A percentile compares a stretch with the other conserved stretches of the same genome.
phyloP scores from a whole-genome alignment of 371 early-diverging fungal genomes.

The Ordospora colligata region DNA sequence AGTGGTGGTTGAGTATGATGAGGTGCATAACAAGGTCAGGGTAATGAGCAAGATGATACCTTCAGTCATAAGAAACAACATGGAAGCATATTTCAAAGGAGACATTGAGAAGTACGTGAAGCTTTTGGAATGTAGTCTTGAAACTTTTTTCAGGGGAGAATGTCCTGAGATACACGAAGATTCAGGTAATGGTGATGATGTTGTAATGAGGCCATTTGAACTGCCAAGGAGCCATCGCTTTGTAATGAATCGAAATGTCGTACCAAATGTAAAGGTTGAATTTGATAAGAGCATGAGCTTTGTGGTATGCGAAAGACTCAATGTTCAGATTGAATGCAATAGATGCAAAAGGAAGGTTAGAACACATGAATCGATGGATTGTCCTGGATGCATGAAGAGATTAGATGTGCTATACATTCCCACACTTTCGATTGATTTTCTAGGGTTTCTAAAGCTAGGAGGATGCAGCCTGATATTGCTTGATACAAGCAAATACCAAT shows the following conservation, averaged over 20 bases:
- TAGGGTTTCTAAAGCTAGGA: conserved; percentile 41
- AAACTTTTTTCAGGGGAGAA: conserved; percentile 37
- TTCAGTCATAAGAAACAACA: conserved; percentile 30
- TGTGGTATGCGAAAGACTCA: conserved; percentile 19
- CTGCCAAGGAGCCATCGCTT: conserved; percentile 21
- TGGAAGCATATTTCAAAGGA: conserved; percentile 28
- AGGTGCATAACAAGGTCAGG: conserved; percentile 8
- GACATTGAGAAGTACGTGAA: conserved; percentile 27
- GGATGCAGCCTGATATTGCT: conserved; percentile 27
- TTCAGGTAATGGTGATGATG: neutral
- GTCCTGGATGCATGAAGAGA: conserved; percentile 24
- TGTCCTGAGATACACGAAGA: conserved; percentile 27
- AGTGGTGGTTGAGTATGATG: conserved; percentile 41
- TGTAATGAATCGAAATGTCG: neutral
- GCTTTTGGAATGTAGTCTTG: conserved; percentile 37
- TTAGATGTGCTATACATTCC: conserved; percentile 35
- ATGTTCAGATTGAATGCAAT: conserved; percentile 39
- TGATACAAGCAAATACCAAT: conserved; percentile 37
- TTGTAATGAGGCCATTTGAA: neutral
- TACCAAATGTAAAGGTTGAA: conserved; percentile 22
- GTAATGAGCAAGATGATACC: conserved; percentile 42
- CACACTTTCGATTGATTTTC: neutral
- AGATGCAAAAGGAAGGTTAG: conserved; percentile 5
- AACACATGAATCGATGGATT: neutral
- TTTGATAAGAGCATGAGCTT: conserved; percentile 20